Percentiles rank a stretch among this genome's conserved stretches.
These are phyloP conservation scores for Pyracantha coccinea DNA, from an alignment of 331 rosid species.

Conservation along the genomic window DNA sequence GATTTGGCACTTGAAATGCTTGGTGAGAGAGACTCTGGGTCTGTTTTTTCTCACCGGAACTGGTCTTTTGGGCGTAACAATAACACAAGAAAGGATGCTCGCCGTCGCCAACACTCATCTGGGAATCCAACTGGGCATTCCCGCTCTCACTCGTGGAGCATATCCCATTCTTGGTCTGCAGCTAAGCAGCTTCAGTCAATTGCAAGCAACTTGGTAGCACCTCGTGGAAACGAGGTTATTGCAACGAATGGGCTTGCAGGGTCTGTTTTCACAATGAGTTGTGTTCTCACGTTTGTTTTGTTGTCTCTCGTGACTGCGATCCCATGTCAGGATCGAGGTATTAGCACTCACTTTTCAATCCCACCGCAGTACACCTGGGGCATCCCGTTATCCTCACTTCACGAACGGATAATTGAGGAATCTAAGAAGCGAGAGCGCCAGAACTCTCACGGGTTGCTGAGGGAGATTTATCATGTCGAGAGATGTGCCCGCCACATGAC, in stretches of 20 bases:
- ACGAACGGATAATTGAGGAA: constrained; percentile 69
- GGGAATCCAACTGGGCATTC: constrained; percentile 40
- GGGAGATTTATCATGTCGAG: constrained; percentile 82
- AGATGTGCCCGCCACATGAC: constrained; percentile 51
- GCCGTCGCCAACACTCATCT: constrained; percentile 18
- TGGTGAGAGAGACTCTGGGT: constrained; percentile 65
- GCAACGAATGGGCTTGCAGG: constrained; percentile 61
- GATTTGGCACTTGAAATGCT: constrained; percentile 84
- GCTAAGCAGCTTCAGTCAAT: constrained; percentile 82
- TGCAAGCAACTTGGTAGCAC: constrained; percentile 60
- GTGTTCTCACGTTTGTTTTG: constrained; percentile 58
- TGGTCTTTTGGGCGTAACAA: constrained; percentile 72
- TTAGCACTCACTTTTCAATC: constrained; percentile 57
- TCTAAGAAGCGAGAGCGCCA: constrained; percentile 70
- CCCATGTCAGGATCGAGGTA: constrained; percentile 86
- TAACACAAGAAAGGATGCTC: constrained; percentile 48
- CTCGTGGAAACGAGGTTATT: constrained; percentile 60
- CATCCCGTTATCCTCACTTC: constrained; percentile 35
- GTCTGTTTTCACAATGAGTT: constrained; percentile 66
- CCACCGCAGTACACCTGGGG: constrained; percentile 72
- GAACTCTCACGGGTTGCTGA: constrained; percentile 64
- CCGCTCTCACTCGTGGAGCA: constrained; percentile 91
- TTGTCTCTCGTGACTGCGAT: constrained; percentile 86
- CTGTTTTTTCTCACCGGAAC: constrained; percentile 59
- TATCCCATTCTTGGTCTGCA: constrained; percentile 89